Conservation (phyloP, 2,329 filamentous ascomycete genomes). For the Rutstroemia sp. region DNA sequence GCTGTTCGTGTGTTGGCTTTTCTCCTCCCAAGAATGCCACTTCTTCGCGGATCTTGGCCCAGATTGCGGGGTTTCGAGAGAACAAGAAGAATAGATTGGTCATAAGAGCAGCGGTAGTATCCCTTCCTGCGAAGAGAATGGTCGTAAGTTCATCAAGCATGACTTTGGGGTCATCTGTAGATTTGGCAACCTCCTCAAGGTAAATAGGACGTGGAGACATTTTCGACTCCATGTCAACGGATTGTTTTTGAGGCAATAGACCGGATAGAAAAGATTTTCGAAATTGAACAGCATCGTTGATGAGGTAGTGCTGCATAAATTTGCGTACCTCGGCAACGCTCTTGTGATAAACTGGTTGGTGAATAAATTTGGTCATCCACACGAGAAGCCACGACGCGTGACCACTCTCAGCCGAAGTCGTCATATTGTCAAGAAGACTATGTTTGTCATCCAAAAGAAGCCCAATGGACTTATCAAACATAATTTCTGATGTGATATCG, state of each 20-base stretch:
- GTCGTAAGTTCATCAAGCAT: conserved; percentile 28
- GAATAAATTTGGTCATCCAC: not conserved
- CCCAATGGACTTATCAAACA: conserved; percentile 46
- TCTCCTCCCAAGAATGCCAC: conserved; percentile 26
- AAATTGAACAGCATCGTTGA: not conserved
- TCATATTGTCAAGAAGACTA: no score
- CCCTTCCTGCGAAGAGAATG: conserved; percentile 34
- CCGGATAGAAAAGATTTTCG: no score
- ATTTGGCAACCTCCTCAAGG: conserved; percentile 39
- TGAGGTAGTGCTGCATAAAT: not conserved
- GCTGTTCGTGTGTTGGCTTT: conserved; percentile 39
- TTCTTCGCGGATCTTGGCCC: conserved; percentile 24
- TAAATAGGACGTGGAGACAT: conserved; percentile 38
- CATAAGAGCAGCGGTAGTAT: conserved; percentile 34
- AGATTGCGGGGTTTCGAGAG: conserved; percentile 23
- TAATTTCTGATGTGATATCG: conserved; percentile 32
- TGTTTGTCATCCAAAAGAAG: not conserved
- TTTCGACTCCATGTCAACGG: not conserved
- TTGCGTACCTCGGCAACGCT: not conserved
- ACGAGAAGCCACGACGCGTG: not conserved
- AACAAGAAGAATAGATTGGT: conserved; percentile 27
- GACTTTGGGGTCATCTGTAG: conserved; percentile 34
- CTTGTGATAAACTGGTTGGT: not conserved
- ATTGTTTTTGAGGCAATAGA: no score
- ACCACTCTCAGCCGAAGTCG: not conserved